Evolutionary conservation across 495 filamentous ascomycete genomes (phyloP).

Genomic region (Recurvomyces mirabilis): DNA sequence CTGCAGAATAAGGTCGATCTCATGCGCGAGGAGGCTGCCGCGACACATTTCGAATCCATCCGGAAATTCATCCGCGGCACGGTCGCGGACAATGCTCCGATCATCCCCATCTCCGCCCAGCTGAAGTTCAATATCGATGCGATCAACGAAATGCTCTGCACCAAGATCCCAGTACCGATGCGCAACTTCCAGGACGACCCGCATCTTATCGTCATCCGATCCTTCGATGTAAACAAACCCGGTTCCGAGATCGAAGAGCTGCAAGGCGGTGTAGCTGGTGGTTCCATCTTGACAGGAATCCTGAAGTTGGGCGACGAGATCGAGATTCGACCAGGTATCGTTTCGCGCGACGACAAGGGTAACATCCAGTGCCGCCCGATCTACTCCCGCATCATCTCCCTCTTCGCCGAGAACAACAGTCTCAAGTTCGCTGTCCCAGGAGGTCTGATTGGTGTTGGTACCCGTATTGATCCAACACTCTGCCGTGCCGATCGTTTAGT

Average conservation of each 20-base stretch:
- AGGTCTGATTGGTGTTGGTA: slow-evolving; percentile 91
- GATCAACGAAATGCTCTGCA: slow-evolving; percentile 85
- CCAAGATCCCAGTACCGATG: slow-evolving; percentile 80
- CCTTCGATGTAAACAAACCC: slow-evolving; percentile 99
- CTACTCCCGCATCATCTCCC: slow-evolving; percentile 82
- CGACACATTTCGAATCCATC: slow-evolving; percentile 89
- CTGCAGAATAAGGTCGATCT: slow-evolving; percentile 98
- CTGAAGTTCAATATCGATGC: slow-evolving; percentile 99
- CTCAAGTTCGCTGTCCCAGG: slow-evolving; percentile 95
- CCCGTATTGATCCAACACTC: slow-evolving; percentile 88
- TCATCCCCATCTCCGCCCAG: slow-evolving; percentile 97
- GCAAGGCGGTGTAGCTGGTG: slow-evolving; percentile 97
- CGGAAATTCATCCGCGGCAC: slow-evolving; percentile 96
- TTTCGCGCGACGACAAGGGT: slow-evolving; percentile 84
- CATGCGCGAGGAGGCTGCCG: slow-evolving; percentile 85
- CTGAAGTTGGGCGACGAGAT: slow-evolving; percentile 95
- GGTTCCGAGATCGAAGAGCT: slow-evolving; percentile 99
- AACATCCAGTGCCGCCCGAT: slow-evolving; percentile 93
- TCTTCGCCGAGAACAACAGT: slow-evolving; percentile 96
- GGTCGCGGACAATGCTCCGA: slow-evolving; percentile 86
- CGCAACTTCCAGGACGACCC: slow-evolving; percentile 83
- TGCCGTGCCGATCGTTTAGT: slow-evolving; percentile 98
- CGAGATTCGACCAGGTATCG: slow-evolving; percentile 92
- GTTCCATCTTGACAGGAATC: slow-evolving; percentile 88
- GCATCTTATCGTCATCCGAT: slow-evolving; percentile 97